phyloP scores from a whole-genome alignment of 2,329 filamentous ascomycete species.

The Bretziella fagacearum region DNA sequence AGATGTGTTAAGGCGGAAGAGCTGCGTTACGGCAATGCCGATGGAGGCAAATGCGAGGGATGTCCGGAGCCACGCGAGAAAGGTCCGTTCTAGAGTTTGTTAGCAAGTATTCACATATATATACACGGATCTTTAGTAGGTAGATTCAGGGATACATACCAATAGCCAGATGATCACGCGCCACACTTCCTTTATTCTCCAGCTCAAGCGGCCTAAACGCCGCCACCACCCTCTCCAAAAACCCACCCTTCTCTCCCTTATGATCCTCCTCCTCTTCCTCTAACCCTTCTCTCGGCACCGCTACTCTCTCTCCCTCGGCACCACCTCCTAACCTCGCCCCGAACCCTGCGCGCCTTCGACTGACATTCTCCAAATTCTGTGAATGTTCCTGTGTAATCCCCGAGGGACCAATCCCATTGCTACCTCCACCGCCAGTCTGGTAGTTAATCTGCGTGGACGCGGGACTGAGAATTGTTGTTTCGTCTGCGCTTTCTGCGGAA shows the following conservation, averaged over 20 bases:
- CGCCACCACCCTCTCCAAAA: conserved; percentile 3
- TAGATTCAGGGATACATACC: conserved; percentile 29
- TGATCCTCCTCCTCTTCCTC: neutral
- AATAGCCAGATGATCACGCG: conserved; percentile 63
- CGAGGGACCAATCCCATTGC: neutral
- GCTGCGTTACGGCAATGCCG: conserved; percentile 67
- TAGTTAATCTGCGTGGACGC: conserved; percentile 9
- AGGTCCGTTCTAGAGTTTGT: conserved; percentile 49
- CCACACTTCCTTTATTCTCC: conserved; percentile 74
- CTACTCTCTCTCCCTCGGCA: neutral
- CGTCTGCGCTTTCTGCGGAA: conserved; percentile 7
- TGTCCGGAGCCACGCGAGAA: conserved; percentile 71
- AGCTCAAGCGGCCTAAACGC: conserved; percentile 48
- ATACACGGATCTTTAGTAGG: neutral
- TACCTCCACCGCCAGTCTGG: conserved; percentile 5
- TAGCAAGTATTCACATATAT: too few relatives aligned
- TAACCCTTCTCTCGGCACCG: neutral
- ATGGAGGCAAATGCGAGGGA: conserved; percentile 69
- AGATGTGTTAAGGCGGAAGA: conserved; percentile 65
- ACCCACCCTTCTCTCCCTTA: neutral
- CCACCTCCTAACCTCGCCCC: neutral
- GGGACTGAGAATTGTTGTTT: conserved; percentile 13
- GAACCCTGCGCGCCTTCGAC: neutral
- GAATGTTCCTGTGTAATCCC: conserved; percentile 2
- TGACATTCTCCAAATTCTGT: neutral